Base-by-base conservation (phyloP, 495 filamentous ascomycete genomes). In the Letharia lupina region DNA sequence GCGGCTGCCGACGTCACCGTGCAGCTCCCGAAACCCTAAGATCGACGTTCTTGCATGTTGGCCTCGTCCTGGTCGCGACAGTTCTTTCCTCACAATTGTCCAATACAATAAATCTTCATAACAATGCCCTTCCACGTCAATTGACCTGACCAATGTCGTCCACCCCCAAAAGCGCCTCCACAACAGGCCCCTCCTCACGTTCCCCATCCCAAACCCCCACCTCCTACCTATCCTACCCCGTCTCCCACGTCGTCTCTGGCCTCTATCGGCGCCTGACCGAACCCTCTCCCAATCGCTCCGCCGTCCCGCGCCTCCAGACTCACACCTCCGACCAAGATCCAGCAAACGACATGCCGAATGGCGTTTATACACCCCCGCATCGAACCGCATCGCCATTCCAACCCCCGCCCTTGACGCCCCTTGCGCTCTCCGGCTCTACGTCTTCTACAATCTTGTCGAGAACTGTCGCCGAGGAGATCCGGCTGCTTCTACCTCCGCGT, bases 381-480 rank as follows among this genome's bases (percentile, higher is more conserved):
- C 64, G 77, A 63, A 84, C 78, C 67, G 83, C 79, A 33, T 86
- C 83, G 0, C 84, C 84, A 31, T 86, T 86, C 73, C 82, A 85
- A 73, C 84, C 83, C 0, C 84, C 83, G 7, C 84, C 84, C 2
- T 75, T 86, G 56, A 85, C 82, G 20, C 83, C 84, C 0, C 73
- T 86, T 23, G 76, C 75, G n/a, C 79, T 86, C 31, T 71, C 69
- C 16, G 75, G 75, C 8, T 71, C 65, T 4, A 68, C 74, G 56
- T 72, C 73, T 61, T 69, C 73, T 52, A 77, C 79, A 52, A 78
- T 96, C 59, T 81, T 98, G 41, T 86, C 83, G 10, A 80, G 80
- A 60, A 81, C 86, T 10, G 77, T 98, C 16, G 94, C 94, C 3
- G 95, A 98, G 77, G 94, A 98, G 77, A 96, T 98, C 65, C 84